A percentile compares a stretch with the other conserved stretches of the same genome.
Conservation (phyloP, 352 stramenopile genomes). For the Pythium vanterpoolii region DNA sequence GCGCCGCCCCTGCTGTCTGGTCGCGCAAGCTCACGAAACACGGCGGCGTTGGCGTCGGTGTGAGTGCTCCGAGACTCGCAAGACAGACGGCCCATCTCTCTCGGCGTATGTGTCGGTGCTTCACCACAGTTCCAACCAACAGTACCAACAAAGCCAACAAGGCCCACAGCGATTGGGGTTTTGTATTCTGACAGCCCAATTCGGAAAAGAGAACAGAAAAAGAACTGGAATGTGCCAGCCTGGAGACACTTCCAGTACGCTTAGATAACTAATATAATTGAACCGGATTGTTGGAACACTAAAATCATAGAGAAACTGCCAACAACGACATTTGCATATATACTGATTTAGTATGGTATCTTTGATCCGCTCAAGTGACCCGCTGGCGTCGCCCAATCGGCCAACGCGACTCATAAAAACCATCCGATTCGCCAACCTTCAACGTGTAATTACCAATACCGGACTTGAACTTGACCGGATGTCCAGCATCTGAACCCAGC, state of each 20-base stretch:
- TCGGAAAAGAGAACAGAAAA: background rate
- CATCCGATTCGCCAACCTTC: conserved; percentile 9
- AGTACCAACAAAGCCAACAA: conserved; percentile 1
- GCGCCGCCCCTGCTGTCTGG: background rate
- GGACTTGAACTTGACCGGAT: background rate
- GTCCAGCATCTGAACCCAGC: background rate
- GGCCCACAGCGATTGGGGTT: background rate
- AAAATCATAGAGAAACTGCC: background rate
- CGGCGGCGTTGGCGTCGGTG: conserved; percentile 1
- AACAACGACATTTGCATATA: background rate
- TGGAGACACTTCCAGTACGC: background rate
- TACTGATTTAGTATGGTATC: background rate
- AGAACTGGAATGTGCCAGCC: background rate
- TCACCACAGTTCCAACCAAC: background rate
- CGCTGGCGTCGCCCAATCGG: too few species aligned
- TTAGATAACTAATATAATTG: background rate
- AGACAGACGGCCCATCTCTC: background rate
- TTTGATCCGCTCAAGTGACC: too few species aligned
- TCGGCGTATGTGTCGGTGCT: conserved; percentile 3
- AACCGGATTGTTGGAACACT: background rate
- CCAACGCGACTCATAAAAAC: too few species aligned
- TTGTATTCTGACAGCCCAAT: background rate
- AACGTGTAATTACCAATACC: conserved; percentile 12
- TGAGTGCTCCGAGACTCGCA: too few species aligned
- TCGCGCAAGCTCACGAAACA: conserved; percentile 5